Conservation (phyloP, 2,329 filamentous ascomycete species). For the Alternaria rosae region DNA sequence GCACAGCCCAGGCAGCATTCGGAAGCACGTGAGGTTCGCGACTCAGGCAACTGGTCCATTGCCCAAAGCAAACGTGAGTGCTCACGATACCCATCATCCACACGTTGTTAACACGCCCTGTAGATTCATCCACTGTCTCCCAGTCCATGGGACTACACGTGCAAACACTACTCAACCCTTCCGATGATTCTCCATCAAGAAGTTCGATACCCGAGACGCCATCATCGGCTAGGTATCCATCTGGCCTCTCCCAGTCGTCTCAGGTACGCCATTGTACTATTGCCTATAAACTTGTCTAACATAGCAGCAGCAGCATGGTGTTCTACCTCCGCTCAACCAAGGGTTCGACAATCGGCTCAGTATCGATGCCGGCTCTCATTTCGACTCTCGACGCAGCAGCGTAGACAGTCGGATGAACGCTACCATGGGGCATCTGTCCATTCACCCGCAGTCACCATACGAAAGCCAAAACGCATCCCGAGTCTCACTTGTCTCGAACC, state of each 20-base stretch:
- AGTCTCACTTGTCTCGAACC: slow-evolving; percentile 73
- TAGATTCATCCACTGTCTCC: slow-evolving; percentile 53
- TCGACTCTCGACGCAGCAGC: slow-evolving; percentile 74
- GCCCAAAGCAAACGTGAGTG: slow-evolving; percentile 64
- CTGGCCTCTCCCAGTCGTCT: slow-evolving; percentile 30
- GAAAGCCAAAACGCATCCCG: slow-evolving; percentile 79
- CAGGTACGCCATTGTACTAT: slow-evolving; percentile 30
- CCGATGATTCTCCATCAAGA: slow-evolving; percentile 58
- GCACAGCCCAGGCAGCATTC: slow-evolving; percentile 43
- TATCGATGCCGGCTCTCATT: slow-evolving; percentile 58
- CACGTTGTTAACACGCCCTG: slow-evolving; percentile 18
- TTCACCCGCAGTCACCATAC: slow-evolving; percentile 74
- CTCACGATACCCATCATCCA: slow-evolving; percentile 4
- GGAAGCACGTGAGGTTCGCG: slow-evolving; percentile 60
- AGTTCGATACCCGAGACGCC: slow-evolving; percentile 54
- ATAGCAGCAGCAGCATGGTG: slow-evolving; percentile 36
- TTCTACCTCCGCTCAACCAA: slow-evolving; percentile 66
- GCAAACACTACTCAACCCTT: slow-evolving; percentile 57
- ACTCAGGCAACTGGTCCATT: slow-evolving; percentile 67
- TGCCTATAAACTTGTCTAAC: slow-evolving; percentile 20
- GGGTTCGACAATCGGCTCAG: slow-evolving; percentile 57
- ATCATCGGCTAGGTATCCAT: slow-evolving; percentile 47
- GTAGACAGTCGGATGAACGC: slow-evolving; percentile 81
- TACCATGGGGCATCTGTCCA: slow-evolving; percentile 72
- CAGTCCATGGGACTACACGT: slow-evolving; percentile 58